phyloP scores from a whole-genome alignment of 495 filamentous ascomycete genomes.

The Aspergillus baeticus region DNA sequence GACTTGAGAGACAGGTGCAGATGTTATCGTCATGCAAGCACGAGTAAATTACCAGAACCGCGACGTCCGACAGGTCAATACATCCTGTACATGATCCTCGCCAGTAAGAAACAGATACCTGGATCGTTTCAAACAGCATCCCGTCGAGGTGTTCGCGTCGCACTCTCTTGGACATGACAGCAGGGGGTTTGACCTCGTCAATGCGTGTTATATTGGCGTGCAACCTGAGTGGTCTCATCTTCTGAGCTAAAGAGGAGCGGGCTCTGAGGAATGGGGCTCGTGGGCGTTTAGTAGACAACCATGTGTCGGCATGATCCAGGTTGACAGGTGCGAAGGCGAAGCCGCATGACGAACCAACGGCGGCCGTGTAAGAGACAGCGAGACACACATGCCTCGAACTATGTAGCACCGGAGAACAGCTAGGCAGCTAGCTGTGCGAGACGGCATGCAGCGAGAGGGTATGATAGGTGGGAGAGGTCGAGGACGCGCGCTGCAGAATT shows the following conservation, averaged over 20 bases:
- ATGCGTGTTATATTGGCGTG: conserved; percentile 2
- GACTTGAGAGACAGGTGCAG: no score
- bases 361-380: neutral
- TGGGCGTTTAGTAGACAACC: conserved; percentile 4
- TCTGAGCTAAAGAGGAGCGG: neutral
- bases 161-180: neutral
- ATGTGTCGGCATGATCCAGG: conserved; percentile 1
- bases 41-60: no score
- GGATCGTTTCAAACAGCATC: no score
- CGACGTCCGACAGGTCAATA: no score
- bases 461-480: neutral
- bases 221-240: conserved; percentile 1
- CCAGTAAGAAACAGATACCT: neutral
- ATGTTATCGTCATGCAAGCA: no score
- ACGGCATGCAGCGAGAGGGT: neutral
- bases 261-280: conserved; percentile 1
- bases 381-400: neutral
- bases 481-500: conserved; percentile 2
- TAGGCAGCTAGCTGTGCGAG: neutral
- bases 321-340: neutral
- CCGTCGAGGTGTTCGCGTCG: neutral
- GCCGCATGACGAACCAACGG: conserved; percentile 9
- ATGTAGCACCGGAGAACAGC: neutral
- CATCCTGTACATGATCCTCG: neutral
- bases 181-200: conserved; percentile 1